Percentiles rank a stretch among this genome's conserved stretches.
Evolutionary conservation across 306 rosid genomes (phyloP).

Genomic region (Boehmeria nivea): DNA sequence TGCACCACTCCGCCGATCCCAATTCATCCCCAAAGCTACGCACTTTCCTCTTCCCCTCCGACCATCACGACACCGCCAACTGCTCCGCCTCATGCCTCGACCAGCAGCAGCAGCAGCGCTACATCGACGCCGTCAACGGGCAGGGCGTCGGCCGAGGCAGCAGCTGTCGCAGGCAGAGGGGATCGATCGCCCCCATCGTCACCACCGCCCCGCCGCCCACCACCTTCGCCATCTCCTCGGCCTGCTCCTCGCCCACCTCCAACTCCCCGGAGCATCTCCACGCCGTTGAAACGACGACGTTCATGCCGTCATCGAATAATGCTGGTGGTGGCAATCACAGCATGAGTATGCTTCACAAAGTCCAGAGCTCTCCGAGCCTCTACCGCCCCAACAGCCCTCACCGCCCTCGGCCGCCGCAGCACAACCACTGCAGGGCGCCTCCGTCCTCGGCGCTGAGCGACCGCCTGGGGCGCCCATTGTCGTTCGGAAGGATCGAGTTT

Average conservation of each 20-base stretch:
- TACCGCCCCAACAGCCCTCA: slow-evolving; percentile 30
- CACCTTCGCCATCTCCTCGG: slow-evolving; percentile 28
- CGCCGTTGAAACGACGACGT: slow-evolving; percentile 1
- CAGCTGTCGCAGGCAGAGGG: slow-evolving; percentile 11
- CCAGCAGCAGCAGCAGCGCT: too few species aligned
- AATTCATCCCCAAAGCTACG: slow-evolving; percentile 42
- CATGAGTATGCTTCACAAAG: slow-evolving; percentile 36
- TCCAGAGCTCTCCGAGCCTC: slow-evolving; percentile 62
- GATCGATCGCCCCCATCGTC: slow-evolving; percentile 2
- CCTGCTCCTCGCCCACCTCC: slow-evolving; percentile 66
- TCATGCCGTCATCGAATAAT: slow-evolving; percentile 5
- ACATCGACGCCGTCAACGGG: slow-evolving; percentile 74
- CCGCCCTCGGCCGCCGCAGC: slow-evolving; percentile 3
- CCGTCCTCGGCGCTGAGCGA: slow-evolving; percentile 10
- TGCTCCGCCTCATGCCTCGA: slow-evolving; percentile 33
- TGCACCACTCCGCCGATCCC: slow-evolving; percentile 16
- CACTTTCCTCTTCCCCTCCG: slow-evolving; percentile 51
- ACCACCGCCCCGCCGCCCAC: slow-evolving; percentile 13
- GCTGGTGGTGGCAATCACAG: not conserved
- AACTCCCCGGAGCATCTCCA: slow-evolving; percentile 56
- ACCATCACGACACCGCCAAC: too few species aligned
- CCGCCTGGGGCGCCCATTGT: not conserved
- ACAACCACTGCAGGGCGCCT: slow-evolving; percentile 12
- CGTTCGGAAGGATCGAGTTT: slow-evolving; percentile 23
- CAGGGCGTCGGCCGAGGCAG: slow-evolving; percentile 28